Percentiles rank a stretch among this genome's conserved stretches.
phyloP scores from a whole-genome alignment of 768 basidiomycete species.

The Sarcodon sp. region DNA sequence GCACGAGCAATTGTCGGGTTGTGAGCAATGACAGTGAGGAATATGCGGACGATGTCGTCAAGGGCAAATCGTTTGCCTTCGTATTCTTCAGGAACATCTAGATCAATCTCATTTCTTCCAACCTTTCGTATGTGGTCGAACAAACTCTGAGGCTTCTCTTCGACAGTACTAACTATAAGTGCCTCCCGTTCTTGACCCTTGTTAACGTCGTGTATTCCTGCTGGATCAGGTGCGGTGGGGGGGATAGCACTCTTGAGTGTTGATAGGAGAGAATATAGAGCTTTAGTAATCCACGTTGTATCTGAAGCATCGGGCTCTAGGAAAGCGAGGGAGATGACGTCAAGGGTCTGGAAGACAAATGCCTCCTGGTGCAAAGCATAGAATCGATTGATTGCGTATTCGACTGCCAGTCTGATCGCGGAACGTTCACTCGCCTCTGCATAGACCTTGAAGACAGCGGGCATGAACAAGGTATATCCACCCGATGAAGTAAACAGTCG shows the following conservation, averaged over 20 bases:
- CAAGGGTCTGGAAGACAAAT: constrained; percentile 65
- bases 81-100: constrained; percentile 45
- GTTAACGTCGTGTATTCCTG: constrained; percentile 55
- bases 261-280: constrained; percentile 44
- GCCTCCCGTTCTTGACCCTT: constrained; percentile 59
- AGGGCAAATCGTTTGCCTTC: constrained; percentile 42
- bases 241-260: constrained; percentile 35
- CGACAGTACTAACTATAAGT: constrained; percentile 52
- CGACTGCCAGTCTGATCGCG: constrained; percentile 53
- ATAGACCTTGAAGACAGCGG: constrained; percentile 57
- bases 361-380: constrained; percentile 61
- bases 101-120: constrained; percentile 5
- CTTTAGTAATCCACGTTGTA: constrained; percentile 36
- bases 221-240: constrained; percentile 29
- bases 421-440: constrained; percentile 41
- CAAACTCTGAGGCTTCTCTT: constrained; percentile 64
- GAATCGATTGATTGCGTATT: constrained; percentile 61
- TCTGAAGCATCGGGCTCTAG: constrained; percentile 31
- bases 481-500: constrained; percentile 64
- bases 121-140: constrained; percentile 13
- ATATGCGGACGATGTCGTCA: constrained; percentile 57
- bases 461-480: constrained; percentile 68
- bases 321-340: constrained; percentile 43
- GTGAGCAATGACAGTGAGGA: constrained; percentile 72
- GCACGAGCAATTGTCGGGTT: constrained; percentile 55